Conservation (phyloP, 2,329 filamentous ascomycete genomes). For the Lachnellula cervina region DNA sequence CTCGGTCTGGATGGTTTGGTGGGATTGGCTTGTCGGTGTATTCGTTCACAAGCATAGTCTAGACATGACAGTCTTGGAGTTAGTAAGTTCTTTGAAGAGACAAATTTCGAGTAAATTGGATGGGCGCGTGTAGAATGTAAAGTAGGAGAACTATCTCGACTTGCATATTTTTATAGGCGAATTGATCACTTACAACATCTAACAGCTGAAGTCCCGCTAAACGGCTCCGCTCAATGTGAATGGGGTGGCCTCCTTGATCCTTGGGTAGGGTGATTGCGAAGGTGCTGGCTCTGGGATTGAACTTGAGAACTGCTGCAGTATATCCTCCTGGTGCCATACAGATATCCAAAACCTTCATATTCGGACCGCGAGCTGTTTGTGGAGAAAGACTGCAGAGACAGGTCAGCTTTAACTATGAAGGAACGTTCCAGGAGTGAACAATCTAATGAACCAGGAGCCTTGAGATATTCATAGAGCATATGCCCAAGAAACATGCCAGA, state of each 20-base stretch:
- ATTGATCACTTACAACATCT: conserved; percentile 8
- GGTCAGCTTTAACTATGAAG: too few relatives aligned
- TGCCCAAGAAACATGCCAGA: too few relatives aligned
- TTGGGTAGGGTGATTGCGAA: conserved; percentile 17
- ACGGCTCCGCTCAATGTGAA: conserved; percentile 9
- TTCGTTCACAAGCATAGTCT: conserved; percentile 18
- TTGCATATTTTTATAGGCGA: too few relatives aligned
- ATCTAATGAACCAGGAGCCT: too few relatives aligned
- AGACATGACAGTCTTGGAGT: too few relatives aligned
- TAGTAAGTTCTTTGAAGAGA: too few relatives aligned
- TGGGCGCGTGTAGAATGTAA: too few relatives aligned
- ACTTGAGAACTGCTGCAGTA: conserved; percentile 5
- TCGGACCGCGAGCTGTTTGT: neutral
- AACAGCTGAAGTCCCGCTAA: conserved; percentile 5
- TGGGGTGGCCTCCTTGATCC: conserved; percentile 19
- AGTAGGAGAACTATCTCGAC: too few relatives aligned
- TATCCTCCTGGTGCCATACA: conserved; percentile 22
- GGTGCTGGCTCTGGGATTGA: conserved; percentile 1
- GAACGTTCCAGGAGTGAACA: neutral
- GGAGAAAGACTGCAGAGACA: neutral
- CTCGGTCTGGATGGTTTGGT: conserved; percentile 9
- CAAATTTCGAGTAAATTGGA: too few relatives aligned
- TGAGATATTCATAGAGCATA: too few relatives aligned
- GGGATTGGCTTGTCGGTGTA: conserved; percentile 14
- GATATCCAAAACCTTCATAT: conserved; percentile 24